Percentiles rank a stretch among this genome's conserved stretches.
Conservation (phyloP, 1,284 basidiomycete genomes). For the Mycena sp. region DNA sequence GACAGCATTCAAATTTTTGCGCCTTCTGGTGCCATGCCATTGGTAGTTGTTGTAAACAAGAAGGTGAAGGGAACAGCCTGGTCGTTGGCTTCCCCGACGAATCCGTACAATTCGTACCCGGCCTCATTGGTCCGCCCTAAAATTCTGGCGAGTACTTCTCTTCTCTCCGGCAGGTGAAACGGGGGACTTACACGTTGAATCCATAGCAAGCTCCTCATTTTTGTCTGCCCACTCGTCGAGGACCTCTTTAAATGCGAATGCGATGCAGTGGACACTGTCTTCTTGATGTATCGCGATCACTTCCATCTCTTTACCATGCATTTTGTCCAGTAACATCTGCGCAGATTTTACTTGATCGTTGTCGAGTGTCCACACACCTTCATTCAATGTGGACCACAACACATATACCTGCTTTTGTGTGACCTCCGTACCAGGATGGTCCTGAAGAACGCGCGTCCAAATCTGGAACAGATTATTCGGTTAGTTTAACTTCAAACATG, state of each 20-base stretch:
- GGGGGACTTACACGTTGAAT: slow-evolving; percentile 13
- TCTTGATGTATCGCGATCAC: background rate
- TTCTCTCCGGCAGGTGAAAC: background rate
- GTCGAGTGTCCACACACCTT: slow-evolving; percentile 1
- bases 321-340: slow-evolving; percentile 4
- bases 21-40: background rate
- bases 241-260: slow-evolving; percentile 11
- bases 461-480: slow-evolving; percentile 10
- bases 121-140: slow-evolving; percentile 16
- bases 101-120: background rate
- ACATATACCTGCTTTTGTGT: slow-evolving; percentile 9
- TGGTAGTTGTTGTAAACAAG: background rate
- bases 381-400: slow-evolving; percentile 1
- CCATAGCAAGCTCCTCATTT: slow-evolving; percentile 14
- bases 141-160: background rate
- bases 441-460: slow-evolving; percentile 9
- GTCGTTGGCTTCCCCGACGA: no score
- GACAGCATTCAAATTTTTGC: background rate
- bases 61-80: background rate
- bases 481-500: background rate
- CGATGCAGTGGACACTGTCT: background rate
- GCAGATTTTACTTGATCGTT: slow-evolving; percentile 17
- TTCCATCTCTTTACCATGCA: background rate
- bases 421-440: slow-evolving; percentile 9
- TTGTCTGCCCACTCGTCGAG: background rate